phyloP scores from a whole-genome alignment of 1,284 basidiomycete species.

The Entoloma clypeatum region DNA sequence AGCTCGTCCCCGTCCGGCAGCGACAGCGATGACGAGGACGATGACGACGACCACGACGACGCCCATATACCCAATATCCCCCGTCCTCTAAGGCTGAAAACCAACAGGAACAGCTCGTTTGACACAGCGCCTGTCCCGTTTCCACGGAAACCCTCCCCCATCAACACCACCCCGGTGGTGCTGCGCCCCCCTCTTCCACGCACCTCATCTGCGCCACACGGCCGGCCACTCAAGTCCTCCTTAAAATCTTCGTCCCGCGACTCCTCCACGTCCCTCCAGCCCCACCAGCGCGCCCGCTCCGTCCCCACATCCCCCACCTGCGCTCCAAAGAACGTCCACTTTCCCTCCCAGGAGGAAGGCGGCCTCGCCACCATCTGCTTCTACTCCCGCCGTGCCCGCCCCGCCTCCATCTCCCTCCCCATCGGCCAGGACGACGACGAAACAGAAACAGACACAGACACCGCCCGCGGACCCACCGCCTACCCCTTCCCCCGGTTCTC shows the following conservation, averaged over 20 bases:
- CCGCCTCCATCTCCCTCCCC: constrained; percentile 39
- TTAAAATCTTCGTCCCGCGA: constrained; percentile 70
- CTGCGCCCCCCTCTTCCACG: constrained; percentile 21
- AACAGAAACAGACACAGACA: constrained; percentile 66
- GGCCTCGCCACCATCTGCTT: constrained; percentile 81
- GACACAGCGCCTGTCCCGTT: constrained; percentile 27
- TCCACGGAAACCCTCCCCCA: constrained; percentile 25
- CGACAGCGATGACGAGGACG: too few relatives aligned
- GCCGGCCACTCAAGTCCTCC: constrained; percentile 86
- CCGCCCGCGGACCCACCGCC: background rate
- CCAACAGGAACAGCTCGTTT: constrained; percentile 11
- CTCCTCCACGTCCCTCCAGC: constrained; percentile 33
- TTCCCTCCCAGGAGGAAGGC: constrained; percentile 60
- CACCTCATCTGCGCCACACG: constrained; percentile 52
- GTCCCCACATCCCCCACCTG: constrained; percentile 57
- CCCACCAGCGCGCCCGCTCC: constrained; percentile 49
- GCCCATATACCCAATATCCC: background rate
- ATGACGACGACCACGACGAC: constrained; percentile 14
- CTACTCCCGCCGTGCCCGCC: constrained; percentile 80
- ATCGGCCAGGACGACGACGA: constrained; percentile 60
- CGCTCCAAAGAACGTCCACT: constrained; percentile 84
- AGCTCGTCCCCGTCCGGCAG: constrained; percentile 11
- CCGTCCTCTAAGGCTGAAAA: constrained; percentile 15
- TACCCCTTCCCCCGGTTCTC: constrained; percentile 18
- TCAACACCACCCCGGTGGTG: constrained; percentile 22